Evolutionary conservation across 345 rosid species (phyloP).

Genomic region (Rhizophora mangle): DNA sequence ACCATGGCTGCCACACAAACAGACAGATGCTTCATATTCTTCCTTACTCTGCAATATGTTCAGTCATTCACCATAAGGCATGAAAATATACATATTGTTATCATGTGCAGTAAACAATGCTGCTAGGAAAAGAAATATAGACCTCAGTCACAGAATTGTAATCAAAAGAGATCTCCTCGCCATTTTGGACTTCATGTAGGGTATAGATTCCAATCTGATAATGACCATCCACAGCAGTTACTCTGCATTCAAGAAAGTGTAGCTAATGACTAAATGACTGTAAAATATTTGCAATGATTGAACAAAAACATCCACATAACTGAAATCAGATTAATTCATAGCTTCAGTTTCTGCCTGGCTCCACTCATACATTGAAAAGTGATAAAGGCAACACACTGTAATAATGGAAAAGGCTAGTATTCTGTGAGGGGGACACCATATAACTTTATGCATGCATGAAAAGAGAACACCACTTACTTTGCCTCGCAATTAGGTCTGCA

Average conservation of each 20-base stretch:
- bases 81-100: neutral
- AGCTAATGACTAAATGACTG: neutral
- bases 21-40: constrained; percentile 99
- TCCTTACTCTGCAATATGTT: constrained; percentile 79
- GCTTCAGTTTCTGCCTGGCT: neutral
- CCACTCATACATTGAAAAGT: neutral
- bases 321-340: neutral
- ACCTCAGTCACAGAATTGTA: constrained; percentile 99
- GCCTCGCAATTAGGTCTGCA: constrained; percentile 99
- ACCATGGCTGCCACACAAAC: constrained; percentile 99
- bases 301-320: neutral
- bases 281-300: neutral
- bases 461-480: constrained; percentile 53
- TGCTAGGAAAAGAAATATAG: constrained; percentile 22
- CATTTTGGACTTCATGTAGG: constrained; percentile 69
- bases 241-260: constrained; percentile 45
- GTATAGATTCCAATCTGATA: constrained; percentile 97
- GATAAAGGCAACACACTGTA: neutral
- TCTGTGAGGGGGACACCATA: neutral
- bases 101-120: neutral
- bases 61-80: constrained; percentile 21
- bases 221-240: constrained; percentile 96
- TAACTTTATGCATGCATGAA: neutral
- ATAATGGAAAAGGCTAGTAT: neutral
- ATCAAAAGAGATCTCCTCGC: constrained; percentile 98